These are phyloP conservation scores for Sesbania bispinosa DNA, from an alignment of 306 rosid species.

Conservation along the genomic window DNA sequence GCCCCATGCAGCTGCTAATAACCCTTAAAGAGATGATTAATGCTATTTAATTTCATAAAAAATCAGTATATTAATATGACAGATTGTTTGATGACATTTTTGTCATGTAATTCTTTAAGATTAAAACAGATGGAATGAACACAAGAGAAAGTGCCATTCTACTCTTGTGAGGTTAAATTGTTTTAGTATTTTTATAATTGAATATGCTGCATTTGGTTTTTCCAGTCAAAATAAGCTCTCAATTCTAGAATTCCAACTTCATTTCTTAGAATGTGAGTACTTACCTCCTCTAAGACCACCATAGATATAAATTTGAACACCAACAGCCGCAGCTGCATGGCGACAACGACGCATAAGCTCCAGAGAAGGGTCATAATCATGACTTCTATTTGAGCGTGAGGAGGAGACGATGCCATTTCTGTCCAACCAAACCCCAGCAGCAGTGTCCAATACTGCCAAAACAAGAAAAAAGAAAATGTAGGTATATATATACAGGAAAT, in stretches of 20 bases:
- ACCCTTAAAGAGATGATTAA: not conserved
- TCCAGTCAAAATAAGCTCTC: conserved; percentile 2
- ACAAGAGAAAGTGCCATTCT: not conserved
- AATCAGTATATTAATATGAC: not conserved
- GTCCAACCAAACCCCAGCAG: conserved; percentile 99
- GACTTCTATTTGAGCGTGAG: conserved; percentile 72
- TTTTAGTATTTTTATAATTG: not conserved
- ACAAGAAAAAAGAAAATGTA: not conserved
- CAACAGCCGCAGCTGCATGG: conserved; percentile 95
- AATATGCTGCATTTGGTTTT: conserved; percentile 10
- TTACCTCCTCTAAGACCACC: conserved; percentile 98
- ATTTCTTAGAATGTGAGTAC: conserved; percentile 19
- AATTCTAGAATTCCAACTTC: conserved; percentile 12
- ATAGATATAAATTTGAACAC: conserved; percentile 69
- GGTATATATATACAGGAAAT: not conserved
- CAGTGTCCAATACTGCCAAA: conserved; percentile 92
- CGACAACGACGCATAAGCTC: conserved; percentile 99
- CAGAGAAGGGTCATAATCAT: conserved; percentile 72
- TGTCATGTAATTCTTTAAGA: not conserved
- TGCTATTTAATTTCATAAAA: not conserved
- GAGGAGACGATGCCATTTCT: conserved; percentile 91
- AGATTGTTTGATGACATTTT: not conserved
- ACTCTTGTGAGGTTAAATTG: conserved; percentile 13
- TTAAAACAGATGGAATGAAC: not conserved
- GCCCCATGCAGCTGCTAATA: not conserved